phyloP scores from a whole-genome alignment of 805 yeast species.

The Pichia heedii region DNA sequence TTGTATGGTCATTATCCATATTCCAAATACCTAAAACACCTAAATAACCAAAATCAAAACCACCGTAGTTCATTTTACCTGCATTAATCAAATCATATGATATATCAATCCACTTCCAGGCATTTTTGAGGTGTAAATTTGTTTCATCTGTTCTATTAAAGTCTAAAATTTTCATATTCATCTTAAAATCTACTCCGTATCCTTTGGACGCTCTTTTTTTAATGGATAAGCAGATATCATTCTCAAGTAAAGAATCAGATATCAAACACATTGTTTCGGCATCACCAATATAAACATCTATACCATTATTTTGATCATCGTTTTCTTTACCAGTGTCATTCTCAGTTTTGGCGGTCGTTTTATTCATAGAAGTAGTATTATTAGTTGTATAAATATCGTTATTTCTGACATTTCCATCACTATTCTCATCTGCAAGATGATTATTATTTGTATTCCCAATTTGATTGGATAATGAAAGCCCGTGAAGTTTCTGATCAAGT shows the following conservation, averaged over 20 bases:
- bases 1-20: slow-evolving; percentile 43
- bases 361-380: not conserved
- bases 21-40: slow-evolving; percentile 92
- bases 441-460: not conserved
- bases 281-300: slow-evolving; percentile 21
- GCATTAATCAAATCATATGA: slow-evolving; percentile 57
- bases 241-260: slow-evolving; percentile 36
- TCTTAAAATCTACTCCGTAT: slow-evolving; percentile 60
- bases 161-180: slow-evolving; percentile 53
- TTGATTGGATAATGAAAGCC: not conserved
- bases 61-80: slow-evolving; percentile 59
- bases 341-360: too few relatives aligned
- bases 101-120: slow-evolving; percentile 87
- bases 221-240: slow-evolving; percentile 69
- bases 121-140: slow-evolving; percentile 53
- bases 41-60: slow-evolving; percentile 72
- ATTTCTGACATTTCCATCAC: not conserved
- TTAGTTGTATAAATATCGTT: not conserved
- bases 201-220: slow-evolving; percentile 63
- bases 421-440: slow-evolving; percentile 1
- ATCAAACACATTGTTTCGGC: slow-evolving; percentile 12
- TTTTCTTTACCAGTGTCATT: too few relatives aligned
- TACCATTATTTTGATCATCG: slow-evolving; percentile 6
- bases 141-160: slow-evolving; percentile 42
- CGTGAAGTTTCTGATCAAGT: not conserved